A percentile compares a stretch with the other conserved stretches of the same genome.
Evolutionary conservation across 805 yeast genomes (phyloP).

Genomic region (Candida patagonica): DNA sequence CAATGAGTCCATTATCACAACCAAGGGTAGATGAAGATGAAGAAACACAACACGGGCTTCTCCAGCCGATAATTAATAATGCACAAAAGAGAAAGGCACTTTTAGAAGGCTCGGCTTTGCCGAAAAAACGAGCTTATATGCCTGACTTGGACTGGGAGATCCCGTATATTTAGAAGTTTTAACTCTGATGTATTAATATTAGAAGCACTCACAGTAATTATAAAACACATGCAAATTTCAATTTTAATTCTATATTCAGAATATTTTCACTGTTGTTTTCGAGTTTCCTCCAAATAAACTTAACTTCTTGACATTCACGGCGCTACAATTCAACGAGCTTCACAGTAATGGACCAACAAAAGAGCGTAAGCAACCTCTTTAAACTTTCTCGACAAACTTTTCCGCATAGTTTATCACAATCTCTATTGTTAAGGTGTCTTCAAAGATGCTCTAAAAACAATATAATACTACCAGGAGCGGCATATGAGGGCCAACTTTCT

Average conservation of each 20-base stretch:
- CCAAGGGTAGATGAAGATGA: not conserved
- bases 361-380: constrained; percentile 4
- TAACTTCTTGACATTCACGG: not conserved
- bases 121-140: not conserved
- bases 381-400: constrained; percentile 6
- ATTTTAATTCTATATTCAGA: not conserved
- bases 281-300: not conserved
- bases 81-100: not conserved
- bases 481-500: not conserved
- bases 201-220: not conserved
- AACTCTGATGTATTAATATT: not conserved
- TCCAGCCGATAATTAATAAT: not conserved
- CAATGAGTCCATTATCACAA: constrained; percentile 2
- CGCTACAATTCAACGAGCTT: not conserved
- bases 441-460: not conserved
- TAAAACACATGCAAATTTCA: no score
- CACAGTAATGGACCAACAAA: not conserved
- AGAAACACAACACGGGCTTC: constrained; percentile 3
- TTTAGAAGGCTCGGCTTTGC: not conserved
- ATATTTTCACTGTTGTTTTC: not conserved
- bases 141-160: not conserved
- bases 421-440: constrained; percentile 5
- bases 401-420: constrained; percentile 2
- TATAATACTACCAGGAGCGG: not conserved
- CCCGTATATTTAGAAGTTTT: not conserved